phyloP scores from a whole-genome alignment of 192 early-diverging fungal genomes.

The Coemansia sp. region DNA sequence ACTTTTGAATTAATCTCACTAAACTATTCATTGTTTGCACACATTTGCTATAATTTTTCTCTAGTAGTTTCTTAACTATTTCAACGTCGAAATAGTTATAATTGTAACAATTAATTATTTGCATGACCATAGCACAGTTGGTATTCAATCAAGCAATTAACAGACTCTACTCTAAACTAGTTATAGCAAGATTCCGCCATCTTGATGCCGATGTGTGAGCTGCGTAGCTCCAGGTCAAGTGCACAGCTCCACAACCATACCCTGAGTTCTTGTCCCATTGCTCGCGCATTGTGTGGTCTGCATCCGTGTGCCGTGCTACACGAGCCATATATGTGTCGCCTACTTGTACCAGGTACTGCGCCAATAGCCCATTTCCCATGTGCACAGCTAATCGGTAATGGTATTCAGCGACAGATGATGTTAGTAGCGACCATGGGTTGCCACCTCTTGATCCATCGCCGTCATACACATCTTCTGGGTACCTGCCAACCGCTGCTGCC shows the following conservation, averaged over 20 bases:
- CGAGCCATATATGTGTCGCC: slow-evolving; percentile 64
- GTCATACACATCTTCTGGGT: slow-evolving; percentile 76
- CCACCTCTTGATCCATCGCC: slow-evolving; percentile 59
- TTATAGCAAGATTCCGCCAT: background rate
- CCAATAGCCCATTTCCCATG: slow-evolving; percentile 33
- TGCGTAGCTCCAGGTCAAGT: slow-evolving; percentile 77
- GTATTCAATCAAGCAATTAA: no score
- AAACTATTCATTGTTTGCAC: no score
- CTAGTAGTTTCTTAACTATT: no score
- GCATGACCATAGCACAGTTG: no score
- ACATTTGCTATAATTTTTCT: no score
- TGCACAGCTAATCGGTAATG: slow-evolving; percentile 56
- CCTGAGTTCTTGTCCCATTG: slow-evolving; percentile 63
- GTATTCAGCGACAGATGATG: slow-evolving; percentile 62
- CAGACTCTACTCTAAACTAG: background rate
- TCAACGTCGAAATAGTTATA: no score
- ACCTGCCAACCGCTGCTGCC: slow-evolving; percentile 68
- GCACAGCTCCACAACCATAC: slow-evolving; percentile 58
- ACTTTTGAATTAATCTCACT: no score
- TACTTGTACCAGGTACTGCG: slow-evolving; percentile 35
- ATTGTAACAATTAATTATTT: no score
- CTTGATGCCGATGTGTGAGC: slow-evolving; percentile 37
- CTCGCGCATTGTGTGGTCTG: slow-evolving; percentile 61
- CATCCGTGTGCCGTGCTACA: slow-evolving; percentile 54
- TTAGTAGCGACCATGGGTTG: slow-evolving; percentile 78